Evolutionary conservation across 139 green algal genomes (phyloP).

Genomic region (Micractinium conductrix): DNA sequence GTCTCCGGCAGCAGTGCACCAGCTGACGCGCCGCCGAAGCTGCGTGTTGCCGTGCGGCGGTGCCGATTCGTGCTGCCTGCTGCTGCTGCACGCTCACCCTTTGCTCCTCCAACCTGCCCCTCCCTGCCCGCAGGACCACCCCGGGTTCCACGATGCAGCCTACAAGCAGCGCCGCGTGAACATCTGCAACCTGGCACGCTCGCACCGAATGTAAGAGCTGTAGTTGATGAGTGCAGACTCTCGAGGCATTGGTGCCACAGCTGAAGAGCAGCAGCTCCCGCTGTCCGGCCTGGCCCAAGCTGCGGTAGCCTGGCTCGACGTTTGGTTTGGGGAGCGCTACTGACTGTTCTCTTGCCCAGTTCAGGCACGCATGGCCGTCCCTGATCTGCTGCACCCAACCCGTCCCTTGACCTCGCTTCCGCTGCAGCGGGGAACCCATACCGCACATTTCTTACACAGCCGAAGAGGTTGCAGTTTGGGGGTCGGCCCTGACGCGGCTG

Average conservation of each 20-base stretch:
- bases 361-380: neutral
- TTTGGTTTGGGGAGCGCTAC: neutral
- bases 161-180: constrained; percentile 80
- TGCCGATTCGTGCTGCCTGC: neutral
- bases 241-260: neutral
- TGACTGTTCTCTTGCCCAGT: neutral
- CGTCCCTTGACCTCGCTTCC: neutral
- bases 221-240: neutral
- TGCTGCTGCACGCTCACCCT: neutral
- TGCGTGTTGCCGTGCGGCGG: neutral
- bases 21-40: neutral
- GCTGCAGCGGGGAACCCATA: constrained; percentile 74
- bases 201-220: constrained; percentile 66
- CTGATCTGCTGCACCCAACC: neutral
- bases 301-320: neutral
- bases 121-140: constrained; percentile 18
- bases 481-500: constrained; percentile 70
- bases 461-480: constrained; percentile 80
- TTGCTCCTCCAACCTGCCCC: neutral
- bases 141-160: constrained; percentile 71
- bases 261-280: neutral
- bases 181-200: constrained; percentile 72
- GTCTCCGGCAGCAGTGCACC: no score
- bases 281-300: neutral
- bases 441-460: constrained; percentile 75